Evolutionary conservation across 768 basidiomycete genomes (phyloP), one percentile per base, ranked within the genome.

Genomic region (Suillus clintonianus): DNA sequence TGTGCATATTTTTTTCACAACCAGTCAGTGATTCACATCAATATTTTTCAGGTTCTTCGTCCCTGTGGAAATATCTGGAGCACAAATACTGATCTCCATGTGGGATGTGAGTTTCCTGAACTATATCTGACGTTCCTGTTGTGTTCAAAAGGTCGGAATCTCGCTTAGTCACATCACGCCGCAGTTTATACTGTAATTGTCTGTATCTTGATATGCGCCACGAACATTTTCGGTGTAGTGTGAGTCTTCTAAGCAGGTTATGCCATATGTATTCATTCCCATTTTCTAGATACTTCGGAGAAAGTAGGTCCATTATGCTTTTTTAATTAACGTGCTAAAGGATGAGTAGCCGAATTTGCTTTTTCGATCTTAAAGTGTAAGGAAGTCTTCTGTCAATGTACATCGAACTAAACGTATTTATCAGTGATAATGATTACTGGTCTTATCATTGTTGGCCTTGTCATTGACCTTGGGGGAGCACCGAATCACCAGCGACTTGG

Each of bases 401-500:
- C 13, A 43, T 32, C 17, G 39, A 45, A 42, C 50, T 55, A 9
- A 27, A 45, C 17, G 24, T 45, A 10, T 43, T 59, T 19, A 66
- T 66, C 58, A 89, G 87, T 89, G 37, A 67, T 72, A 22, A 72
- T 89, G 61, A 90, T 90, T 55, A 81, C 83, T 61, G 81, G 85
- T n/a, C 77, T 90, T 39, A 80, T 90, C 53, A 62, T 89, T 36
- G 74, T 80, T 63, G 88, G 89, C 37, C 83, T 95, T 64, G 78
- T 92, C 64, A 82, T 94, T 64, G 89, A 91, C 68, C 84, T 91
- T 27, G 93, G 94, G 45, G 93, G 91, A 62, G 92, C 36, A 57
- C 65, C 65, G 11, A 32, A 66, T 27, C 65, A 64, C 67, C 82
- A 87, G 24, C 84, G 87, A 17, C 82, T 87, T 62, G 90, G 91